Evolutionary conservation across 202 grass and related monocot genomes (phyloP).

Genomic region (Dendrocalamus latiflorus): DNA sequence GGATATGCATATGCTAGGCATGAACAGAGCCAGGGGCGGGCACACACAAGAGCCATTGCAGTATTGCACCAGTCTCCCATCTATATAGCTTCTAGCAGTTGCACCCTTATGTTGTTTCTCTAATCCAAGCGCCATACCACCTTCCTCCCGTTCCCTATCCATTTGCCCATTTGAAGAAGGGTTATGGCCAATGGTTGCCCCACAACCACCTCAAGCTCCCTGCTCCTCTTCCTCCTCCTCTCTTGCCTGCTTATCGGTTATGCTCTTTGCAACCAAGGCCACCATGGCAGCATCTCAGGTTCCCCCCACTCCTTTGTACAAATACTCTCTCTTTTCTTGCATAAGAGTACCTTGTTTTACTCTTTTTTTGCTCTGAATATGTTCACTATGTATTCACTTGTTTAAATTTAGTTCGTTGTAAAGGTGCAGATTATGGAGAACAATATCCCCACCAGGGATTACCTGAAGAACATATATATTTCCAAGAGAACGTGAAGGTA

Average conservation of each 20-base stretch:
- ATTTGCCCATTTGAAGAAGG: slow-evolving; percentile 19
- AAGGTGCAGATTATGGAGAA: slow-evolving; percentile 46
- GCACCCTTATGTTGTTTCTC: slow-evolving; percentile 39
- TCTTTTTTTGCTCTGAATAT: background rate
- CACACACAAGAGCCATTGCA: slow-evolving; percentile 14
- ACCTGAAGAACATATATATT: slow-evolving; percentile 18
- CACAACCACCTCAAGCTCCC: slow-evolving; percentile 31
- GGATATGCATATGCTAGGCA: slow-evolving; percentile 36
- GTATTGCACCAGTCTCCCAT: slow-evolving; percentile 21
- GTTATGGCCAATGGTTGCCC: slow-evolving; percentile 38
- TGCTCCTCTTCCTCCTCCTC: slow-evolving; percentile 58
- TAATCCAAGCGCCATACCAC: slow-evolving; percentile 35
- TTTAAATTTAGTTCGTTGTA: slow-evolving; percentile 14
- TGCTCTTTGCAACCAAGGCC: slow-evolving; percentile 43
- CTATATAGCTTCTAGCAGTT: slow-evolving; percentile 46
- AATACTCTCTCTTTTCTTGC: background rate
- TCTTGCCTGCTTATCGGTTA: slow-evolving; percentile 45
- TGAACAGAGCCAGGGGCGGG: slow-evolving; percentile 17
- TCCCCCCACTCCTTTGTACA: background rate
- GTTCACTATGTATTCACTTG: background rate
- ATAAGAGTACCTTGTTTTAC: background rate
- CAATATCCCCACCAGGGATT: slow-evolving; percentile 33
- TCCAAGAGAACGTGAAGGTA: slow-evolving; percentile 45
- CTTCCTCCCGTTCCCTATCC: slow-evolving; percentile 50
- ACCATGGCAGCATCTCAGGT: slow-evolving; percentile 31